Conservation (phyloP, 139 green algal species). For the Klebsormidium nitens region DNA sequence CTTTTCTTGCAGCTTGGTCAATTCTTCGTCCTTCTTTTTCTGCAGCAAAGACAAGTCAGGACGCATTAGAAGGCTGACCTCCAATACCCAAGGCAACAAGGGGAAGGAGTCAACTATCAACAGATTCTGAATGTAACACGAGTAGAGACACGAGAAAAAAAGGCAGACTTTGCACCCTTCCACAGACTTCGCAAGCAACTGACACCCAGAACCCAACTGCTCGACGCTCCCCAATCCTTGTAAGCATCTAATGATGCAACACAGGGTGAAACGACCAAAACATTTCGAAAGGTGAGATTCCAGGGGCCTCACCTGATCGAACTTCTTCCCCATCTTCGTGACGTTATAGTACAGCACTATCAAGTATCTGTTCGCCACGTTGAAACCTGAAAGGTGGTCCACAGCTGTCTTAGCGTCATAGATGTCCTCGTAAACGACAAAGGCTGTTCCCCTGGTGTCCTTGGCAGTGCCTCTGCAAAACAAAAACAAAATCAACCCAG, state of each 20-base stretch:
- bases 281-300: neutral
- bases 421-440: slow-evolving; percentile 98
- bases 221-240: too few relatives aligned
- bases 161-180: too few relatives aligned
- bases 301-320: slow-evolving; percentile 30
- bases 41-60: slow-evolving; percentile 26
- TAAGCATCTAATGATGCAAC: too few relatives aligned
- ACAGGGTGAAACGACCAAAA: too few relatives aligned
- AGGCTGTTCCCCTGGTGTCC: slow-evolving; percentile 92
- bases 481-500: neutral
- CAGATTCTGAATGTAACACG: too few relatives aligned
- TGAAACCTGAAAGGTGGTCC: slow-evolving; percentile 92
- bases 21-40: slow-evolving; percentile 87
- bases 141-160: too few relatives aligned
- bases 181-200: too few relatives aligned
- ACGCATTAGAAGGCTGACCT: too few relatives aligned
- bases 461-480: slow-evolving; percentile 65
- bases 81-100: too few relatives aligned
- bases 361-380: slow-evolving; percentile 75
- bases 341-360: slow-evolving; percentile 93
- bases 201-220: too few relatives aligned
- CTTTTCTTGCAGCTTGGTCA: slow-evolving; percentile 77
- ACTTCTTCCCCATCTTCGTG: slow-evolving; percentile 70
- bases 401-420: slow-evolving; percentile 93
- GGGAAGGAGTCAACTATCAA: too few relatives aligned